Base-by-base conservation (phyloP, 2,329 filamentous ascomycete genomes). In the Claviceps monticola region DNA sequence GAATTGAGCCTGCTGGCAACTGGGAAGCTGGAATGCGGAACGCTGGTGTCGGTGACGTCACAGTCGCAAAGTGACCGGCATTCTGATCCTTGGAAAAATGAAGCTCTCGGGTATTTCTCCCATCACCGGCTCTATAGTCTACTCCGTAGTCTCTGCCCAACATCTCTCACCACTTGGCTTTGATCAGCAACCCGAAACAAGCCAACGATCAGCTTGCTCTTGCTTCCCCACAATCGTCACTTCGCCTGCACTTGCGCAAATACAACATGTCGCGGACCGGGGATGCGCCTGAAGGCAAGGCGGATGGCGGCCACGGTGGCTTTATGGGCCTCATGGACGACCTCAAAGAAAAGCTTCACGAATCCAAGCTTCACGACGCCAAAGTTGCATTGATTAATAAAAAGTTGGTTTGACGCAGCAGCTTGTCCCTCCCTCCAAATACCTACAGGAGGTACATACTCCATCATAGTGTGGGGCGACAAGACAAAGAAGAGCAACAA, bases 341-440 rank as follows among this genome's bases (percentile, higher is more conserved):
- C 59, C 57, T 81, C 34, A 79, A 74, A 56, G 76, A 80, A 49
- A 80, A 79, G 61, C 65, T 82, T 3, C 67, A 74, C 46, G 68
- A 74, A 46, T 73, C 72, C 1, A 74, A 74, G 57, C 64, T 83
- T 0, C 72, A 78, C 56, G 76, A 81, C 56, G 69, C 73, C 56
- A 83, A 82, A 61, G 66, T 81, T 51, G 67, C 68, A 42, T 61
- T 83, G 37, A 73, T 72, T 50, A 74, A 83, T 60, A 75, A 79
- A 60, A 83, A 83, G 79, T 80, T 60, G 41, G 64, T 57, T 43
- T 29, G 26, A 29, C 26, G 23, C 37, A 36, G 11, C 46, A 19
- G 17, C 44, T 16, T 19, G n/a, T 26, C 17, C 17, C 3, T 11
- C 8, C 26, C 26, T 9, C 26, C 8, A 11, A 29, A 26, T 26